Evolutionary conservation across 306 rosid genomes (phyloP).

Genomic region (Vicia sativa): DNA sequence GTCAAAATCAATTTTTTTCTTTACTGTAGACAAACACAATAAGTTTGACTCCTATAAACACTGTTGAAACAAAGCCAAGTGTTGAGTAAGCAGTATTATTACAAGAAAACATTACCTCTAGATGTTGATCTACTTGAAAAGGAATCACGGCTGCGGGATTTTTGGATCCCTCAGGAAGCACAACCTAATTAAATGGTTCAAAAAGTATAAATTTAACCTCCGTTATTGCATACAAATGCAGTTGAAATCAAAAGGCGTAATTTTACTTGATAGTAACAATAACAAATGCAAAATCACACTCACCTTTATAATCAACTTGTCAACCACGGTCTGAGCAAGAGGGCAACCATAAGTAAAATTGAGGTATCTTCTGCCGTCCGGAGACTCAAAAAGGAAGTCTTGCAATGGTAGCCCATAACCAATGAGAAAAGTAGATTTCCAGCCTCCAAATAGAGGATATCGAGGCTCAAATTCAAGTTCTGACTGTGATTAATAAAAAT

Average conservation of each 20-base stretch:
- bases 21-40: too few species aligned
- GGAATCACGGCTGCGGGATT: conserved; percentile 76
- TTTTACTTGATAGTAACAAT: conserved; percentile 28
- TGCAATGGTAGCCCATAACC: conserved; percentile 92
- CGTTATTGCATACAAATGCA: conserved; percentile 22
- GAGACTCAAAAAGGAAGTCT: conserved; percentile 92
- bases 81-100: conserved; percentile 10
- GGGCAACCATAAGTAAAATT: conserved; percentile 97
- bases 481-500: conserved; percentile 63
- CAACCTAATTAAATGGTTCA: conserved; percentile 59
- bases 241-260: conserved; percentile 28
- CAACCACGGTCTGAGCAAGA: conserved; percentile 75
- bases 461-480: conserved; percentile 97
- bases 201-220: conserved; percentile 30
- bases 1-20: too few species aligned
- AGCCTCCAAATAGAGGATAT: conserved; percentile 97
- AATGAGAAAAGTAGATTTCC: conserved; percentile 89
- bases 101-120: conserved; percentile 59
- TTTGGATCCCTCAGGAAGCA: conserved; percentile 93
- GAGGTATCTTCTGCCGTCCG: conserved; percentile 90
- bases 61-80: conserved; percentile 29
- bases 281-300: conserved; percentile 46
- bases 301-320: conserved; percentile 82
- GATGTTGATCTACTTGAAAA: conserved; percentile 75
- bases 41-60: too few species aligned